Evolutionary conservation across 75 land plant species (phyloP), one percentile per base, ranked within the genome.

Genomic region (Pinus tabuliformis): DNA sequence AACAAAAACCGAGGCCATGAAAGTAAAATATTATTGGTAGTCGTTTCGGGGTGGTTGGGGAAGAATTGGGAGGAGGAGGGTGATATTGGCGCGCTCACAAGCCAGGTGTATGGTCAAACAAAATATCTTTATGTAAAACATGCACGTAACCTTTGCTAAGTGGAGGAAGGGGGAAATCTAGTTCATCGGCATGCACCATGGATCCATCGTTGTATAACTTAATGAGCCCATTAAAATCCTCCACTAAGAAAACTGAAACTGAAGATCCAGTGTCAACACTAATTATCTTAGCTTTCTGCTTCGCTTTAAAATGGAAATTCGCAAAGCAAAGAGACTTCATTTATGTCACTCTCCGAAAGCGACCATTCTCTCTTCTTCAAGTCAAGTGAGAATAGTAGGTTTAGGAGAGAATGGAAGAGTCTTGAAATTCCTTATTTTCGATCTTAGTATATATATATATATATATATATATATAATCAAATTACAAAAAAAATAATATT

Each of bases 1-100:
- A 75, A 70, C 83, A 87, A 56, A 91, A 89, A 42, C 85, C 93
- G 12, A 91, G 91, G 37, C 93, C 93, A 76, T 91, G 93, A 74
- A 82, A 89, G 74, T 84, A 89, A 22, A 91, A 63, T 21, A 84
- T 5, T 14, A 91, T 77, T 0, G 91, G 91, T 14, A 88, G 72
- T 26, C 20, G 74, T 9, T 1, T 45, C 24, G 39, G 1, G n/a
- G 70, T 52, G 21, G 68, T 20, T 18, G 37, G 37, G 37, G 1
- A 56, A 26, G 37, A 36, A 36, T 58, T 1, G 20, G 64, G 18
- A 11, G 76, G 6, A 6, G 65, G 65, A 11, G 65, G 65, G 33
- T 30, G 68, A 37, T 30, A 64, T 4, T 30, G 36, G 6, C 42
- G 36, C 42, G 33, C 68, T 39, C 68, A 64, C 12, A 64, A 2